Base-by-base conservation (phyloP, 2,329 filamentous ascomycete species). In the Plenodomus lindquistii region DNA sequence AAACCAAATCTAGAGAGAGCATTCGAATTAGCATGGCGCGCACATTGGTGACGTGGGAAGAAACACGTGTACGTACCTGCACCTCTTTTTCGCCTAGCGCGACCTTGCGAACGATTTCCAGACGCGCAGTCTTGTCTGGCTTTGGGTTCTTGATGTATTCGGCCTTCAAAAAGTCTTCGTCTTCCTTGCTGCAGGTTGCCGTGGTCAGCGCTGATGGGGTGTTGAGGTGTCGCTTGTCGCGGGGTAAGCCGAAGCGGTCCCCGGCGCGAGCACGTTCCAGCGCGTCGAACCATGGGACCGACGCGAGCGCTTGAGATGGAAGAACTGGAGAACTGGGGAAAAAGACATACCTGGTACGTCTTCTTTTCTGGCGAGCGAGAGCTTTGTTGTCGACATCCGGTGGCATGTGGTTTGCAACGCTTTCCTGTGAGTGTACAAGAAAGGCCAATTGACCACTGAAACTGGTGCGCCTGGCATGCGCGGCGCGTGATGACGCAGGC, bases 31-130 rank as follows among this genome's bases (percentile, higher is more conserved):
- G 63, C 60, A 59, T 52, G 49, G 54, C 56, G 55, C 67, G 56
- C 55, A 40, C 52, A 50, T 55, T 54, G 50, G 60, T 63, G 63
- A 68, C 63, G 58, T 60, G 55, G 52, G 53, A 43, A 31, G 50
- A 48, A 52, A 38, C 55, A 42, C 43, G 37, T 44, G 49, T 48
- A 73, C 86, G 73, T 77, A 96, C 93, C 85, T 97, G 93, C 31
- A 97, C 91, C 78, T 97, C 92, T 73, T 96, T 97, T 77, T 97
- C 92, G 59, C 89, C 93, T 55, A 97, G 81, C 19, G 89, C 88
- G 52, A 97, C 91, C 73, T 86, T 88, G 74, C 84, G 83, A 51
- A 95, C 90, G 56, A 97, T 91, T 49, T 87, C 86, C 39, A 89
- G 81, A 75, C 93, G 89, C 72, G 90, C 88, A 46, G 85, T 82